Base-by-base conservation (phyloP, 2,329 filamentous ascomycete genomes). In the Raffaelea ambrosiae region DNA sequence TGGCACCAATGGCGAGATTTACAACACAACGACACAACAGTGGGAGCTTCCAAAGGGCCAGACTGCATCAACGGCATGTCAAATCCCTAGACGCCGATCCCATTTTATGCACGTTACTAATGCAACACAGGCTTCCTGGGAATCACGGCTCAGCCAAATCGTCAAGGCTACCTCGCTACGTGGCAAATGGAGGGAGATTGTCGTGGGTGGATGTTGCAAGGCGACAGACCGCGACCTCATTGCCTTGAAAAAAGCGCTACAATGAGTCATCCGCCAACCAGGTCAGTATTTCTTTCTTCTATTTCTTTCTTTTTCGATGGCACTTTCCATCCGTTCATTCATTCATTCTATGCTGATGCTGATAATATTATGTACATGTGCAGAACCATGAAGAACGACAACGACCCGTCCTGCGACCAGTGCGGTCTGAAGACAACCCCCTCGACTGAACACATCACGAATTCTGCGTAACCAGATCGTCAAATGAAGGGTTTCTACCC, bases 1-100 rank as follows among this genome's bases (percentile, higher is more conserved):
- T 59, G 82, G 82, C 0, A 84, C 83, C 2, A 81, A 79, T 42
- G 80, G 79, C 0, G 78, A 84, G 61, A 71, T 81, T 1, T 86
- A 86, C 62, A 77, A 86, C 59, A 82, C 81, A 1, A 64, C 62
- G 0, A 81, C 77, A 7, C 76, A 83, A 57, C 66, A 63, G 46
- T 86, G 83, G 83, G 74, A 73, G 53, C 48, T 66, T 1, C 66
- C 66, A 0, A 57, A 61, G n/a, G 59, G 56, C 7, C 51, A 56
- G 9, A 51, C 57, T 5, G 48, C 53, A 18, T 43, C 52, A n/a
- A 51, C 43, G 42, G 61, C 64, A 52, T 39, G 21, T n/a, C 18
- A n/a, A n/a, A n/a, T 22, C 40, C 5, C 26, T 19, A 13, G 20
- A 41, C 26, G 4, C 14, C 14, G 18, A 2, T 21, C n/a, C 18